Conservation (phyloP, 2,329 filamentous ascomycete species). For the Sarocladium kiliense region DNA sequence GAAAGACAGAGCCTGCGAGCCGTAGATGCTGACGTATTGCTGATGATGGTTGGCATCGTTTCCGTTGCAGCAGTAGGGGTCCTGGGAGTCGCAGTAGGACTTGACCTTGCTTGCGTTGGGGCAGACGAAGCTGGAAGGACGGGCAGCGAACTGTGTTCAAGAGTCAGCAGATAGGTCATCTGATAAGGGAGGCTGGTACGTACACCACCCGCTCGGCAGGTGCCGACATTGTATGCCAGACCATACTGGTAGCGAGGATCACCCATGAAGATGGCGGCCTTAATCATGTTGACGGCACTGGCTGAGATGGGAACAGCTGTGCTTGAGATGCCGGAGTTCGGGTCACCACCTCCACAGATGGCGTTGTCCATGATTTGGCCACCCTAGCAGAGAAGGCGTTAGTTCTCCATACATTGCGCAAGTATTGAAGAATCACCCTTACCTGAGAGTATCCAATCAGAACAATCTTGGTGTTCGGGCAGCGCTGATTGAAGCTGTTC, state of each 20-base stretch:
- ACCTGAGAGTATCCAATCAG: slow-evolving; percentile 59
- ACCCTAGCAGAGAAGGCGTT: slow-evolving; percentile 32
- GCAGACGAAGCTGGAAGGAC: slow-evolving; percentile 53
- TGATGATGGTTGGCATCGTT: slow-evolving; percentile 56
- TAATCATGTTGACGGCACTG: slow-evolving; percentile 48
- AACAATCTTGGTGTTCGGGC: slow-evolving; percentile 53
- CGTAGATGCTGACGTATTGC: slow-evolving; percentile 60
- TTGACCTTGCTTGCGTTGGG: slow-evolving; percentile 48
- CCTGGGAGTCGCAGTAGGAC: slow-evolving; percentile 59
- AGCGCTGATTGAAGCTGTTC: slow-evolving; percentile 50
- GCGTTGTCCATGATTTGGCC: slow-evolving; percentile 61
- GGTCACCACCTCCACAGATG: slow-evolving; percentile 53
- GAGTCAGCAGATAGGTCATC: not conserved
- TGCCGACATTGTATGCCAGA: slow-evolving; percentile 55
- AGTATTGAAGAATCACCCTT: too few relatives aligned
- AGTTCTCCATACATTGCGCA: not conserved
- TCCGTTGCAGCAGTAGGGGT: slow-evolving; percentile 64
- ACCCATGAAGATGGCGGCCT: slow-evolving; percentile 61
- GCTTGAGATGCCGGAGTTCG: slow-evolving; percentile 37
- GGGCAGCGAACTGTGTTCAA: slow-evolving; percentile 52
- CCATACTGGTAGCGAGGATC: slow-evolving; percentile 53
- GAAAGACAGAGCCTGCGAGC: slow-evolving; percentile 52
- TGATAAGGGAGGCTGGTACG: slow-evolving; percentile 20
- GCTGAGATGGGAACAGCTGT: slow-evolving; percentile 37
- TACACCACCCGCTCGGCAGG: slow-evolving; percentile 52